Base-by-base conservation (phyloP, 169 alveolate genomes). In the Plasmodium coatneyi region DNA sequence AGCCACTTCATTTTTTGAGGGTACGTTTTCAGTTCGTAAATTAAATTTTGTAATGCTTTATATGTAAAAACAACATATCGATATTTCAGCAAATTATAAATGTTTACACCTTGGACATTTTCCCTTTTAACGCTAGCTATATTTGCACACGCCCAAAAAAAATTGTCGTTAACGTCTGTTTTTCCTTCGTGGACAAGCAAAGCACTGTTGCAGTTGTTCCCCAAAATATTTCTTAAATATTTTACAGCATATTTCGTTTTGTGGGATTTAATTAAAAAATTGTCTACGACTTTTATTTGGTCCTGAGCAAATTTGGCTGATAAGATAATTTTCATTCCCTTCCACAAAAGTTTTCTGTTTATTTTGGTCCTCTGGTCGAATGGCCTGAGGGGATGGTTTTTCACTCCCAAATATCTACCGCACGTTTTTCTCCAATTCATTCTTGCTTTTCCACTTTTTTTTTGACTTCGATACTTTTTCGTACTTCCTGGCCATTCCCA, bases 401-500 rank as follows among this genome's bases (percentile, higher is more conserved):
- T 95, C 19, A 97, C 98, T 9, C 98, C 98, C 46, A 95, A 76
- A 89, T 97, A 97, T 71, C 97, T 90, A 39, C 98, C 98, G 30
- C 97, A 96, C 4, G 98, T 96, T 95, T 97, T 97, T 56, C 97
- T 96, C 98, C 98, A 95, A 14, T 97, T 98, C 83, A 97, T 96
- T 71, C 98, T 92, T 12, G 98, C 97, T 80, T 93, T 95, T 10
- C 98, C 98, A 70, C 97, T 92, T 71, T 94, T 95, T 83, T 96
- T 96, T 70, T 96, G 98, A 19, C 96, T 93, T 39, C 98, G 46
- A 87, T 95, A 92, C 82, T 97, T 97, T 71, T 92, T 95, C 28
- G 96, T 95, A 80, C 97, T 95, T 10, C 98, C 98, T 0, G 98
- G 98, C 98, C 98, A 96, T 82, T 96, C 98, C 97, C 98, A 96